These are phyloP conservation scores for Fusarium sp. DNA, from an alignment of 2,329 filamentous ascomycete genomes.

Conservation along the genomic window DNA sequence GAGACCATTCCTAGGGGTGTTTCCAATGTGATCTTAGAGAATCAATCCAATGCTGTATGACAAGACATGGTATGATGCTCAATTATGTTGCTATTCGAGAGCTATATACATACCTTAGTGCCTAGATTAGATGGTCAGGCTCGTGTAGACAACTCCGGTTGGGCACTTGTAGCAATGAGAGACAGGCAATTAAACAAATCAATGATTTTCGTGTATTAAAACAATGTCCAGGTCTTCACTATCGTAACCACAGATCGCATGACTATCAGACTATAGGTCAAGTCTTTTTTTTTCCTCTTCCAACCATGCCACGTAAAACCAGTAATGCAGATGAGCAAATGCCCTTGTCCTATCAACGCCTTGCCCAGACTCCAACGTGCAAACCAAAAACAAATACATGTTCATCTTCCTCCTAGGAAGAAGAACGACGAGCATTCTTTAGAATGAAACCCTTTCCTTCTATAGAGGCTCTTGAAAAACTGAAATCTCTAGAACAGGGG, in stretches of 20 bases:
- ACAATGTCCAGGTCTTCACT: slow-evolving; percentile 13
- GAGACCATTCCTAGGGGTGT: neutral
- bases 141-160: neutral
- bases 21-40: neutral
- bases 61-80: neutral
- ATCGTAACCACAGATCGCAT: slow-evolving; percentile 20
- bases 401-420: slow-evolving; percentile 5
- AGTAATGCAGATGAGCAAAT: slow-evolving; percentile 26
- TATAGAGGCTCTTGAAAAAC: slow-evolving; percentile 20
- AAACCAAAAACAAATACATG: slow-evolving; percentile 14
- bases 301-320: slow-evolving; percentile 31
- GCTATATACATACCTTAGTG: neutral
- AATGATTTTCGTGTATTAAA: slow-evolving; percentile 39
- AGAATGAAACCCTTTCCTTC: slow-evolving; percentile 26
- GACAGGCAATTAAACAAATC: slow-evolving; percentile 11
- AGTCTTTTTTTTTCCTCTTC: slow-evolving; percentile 41
- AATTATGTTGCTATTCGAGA: neutral
- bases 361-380: slow-evolving; percentile 29
- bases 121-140: neutral
- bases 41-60: neutral
- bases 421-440: slow-evolving; percentile 14
- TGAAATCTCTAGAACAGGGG: slow-evolving; percentile 24
- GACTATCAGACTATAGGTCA: slow-evolving; percentile 20
- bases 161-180: neutral
- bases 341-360: slow-evolving; percentile 31